Conservation (phyloP, 495 filamentous ascomycete genomes). For the Xylaria flabelliformis region DNA sequence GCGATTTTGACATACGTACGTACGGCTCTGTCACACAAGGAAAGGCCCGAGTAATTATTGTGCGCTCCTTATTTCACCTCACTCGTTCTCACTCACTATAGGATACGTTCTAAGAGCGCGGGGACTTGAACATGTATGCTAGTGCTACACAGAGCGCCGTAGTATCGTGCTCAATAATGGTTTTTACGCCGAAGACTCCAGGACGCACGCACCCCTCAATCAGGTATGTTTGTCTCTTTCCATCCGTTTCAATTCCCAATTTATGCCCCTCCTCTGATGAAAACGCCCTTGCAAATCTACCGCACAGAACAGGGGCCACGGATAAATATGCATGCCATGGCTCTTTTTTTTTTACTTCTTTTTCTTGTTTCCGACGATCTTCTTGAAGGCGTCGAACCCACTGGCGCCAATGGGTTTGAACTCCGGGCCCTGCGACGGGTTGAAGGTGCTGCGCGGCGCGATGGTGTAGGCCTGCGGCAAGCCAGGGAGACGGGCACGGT, state of each 20-base stretch:
- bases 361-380: slow-evolving; percentile 76
- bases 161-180: background rate
- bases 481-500: slow-evolving; percentile 73
- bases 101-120: too few relatives aligned
- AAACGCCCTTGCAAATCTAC: background rate
- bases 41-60: background rate
- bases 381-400: slow-evolving; percentile 81
- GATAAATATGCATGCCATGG: background rate
- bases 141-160: background rate
- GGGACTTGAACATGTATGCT: background rate
- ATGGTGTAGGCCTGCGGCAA: slow-evolving; percentile 81
- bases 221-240: background rate
- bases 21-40: background rate
- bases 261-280: background rate
- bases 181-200: slow-evolving; percentile 15
- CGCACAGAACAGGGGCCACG: background rate
- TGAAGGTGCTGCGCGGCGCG: slow-evolving; percentile 69
- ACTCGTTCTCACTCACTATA: background rate
- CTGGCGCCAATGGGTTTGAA: slow-evolving; percentile 71
- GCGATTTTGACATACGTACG: background rate
- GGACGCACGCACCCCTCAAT: background rate
- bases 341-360: slow-evolving; percentile 46
- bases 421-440: slow-evolving; percentile 45
- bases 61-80: too few relatives aligned
- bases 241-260: background rate